Evolutionary conservation across 2,329 filamentous ascomycete genomes (phyloP).

Genomic region (Verticillium klebahnii): DNA sequence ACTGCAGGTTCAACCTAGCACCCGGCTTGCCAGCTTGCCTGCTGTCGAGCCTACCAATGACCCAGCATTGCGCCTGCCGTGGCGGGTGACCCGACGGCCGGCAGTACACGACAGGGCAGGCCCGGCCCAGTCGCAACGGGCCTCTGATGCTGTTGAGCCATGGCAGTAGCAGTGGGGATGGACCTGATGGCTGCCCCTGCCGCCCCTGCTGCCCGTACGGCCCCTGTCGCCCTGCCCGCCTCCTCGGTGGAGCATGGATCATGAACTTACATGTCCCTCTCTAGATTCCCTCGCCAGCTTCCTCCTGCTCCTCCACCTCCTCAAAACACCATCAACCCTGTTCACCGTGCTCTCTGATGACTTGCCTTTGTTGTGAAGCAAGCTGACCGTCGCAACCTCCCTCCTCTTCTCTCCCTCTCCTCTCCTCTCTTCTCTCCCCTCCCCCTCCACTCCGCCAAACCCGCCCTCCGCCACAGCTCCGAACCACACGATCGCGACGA

Average conservation of each 20-base stretch:
- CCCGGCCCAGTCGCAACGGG: not conserved
- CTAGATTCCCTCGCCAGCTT: not conserved
- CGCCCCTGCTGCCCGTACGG: not conserved
- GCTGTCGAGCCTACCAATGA: not conserved
- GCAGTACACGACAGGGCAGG: not conserved
- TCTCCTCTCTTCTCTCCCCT: not conserved
- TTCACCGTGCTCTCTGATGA: not conserved
- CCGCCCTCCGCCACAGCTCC: not conserved
- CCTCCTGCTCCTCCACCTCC: not conserved
- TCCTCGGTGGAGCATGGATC: not conserved
- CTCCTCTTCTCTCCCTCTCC: not conserved
- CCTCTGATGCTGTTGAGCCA: not conserved
- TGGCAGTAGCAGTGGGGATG: not conserved
- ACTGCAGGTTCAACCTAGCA: not conserved
- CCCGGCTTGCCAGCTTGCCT: not conserved
- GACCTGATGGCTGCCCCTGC: not conserved
- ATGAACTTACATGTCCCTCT: not conserved
- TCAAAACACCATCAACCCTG: not conserved
- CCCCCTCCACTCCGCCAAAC: not conserved
- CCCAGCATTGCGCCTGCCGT: not conserved
- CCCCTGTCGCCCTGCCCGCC: not conserved
- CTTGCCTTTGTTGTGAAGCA: not conserved
- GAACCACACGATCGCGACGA: not conserved
- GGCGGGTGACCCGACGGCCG: not conserved
- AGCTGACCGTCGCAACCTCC: not conserved